phyloP scores from a whole-genome alignment of 768 basidiomycete species.

The Tylopilus vinaceipallidus region DNA sequence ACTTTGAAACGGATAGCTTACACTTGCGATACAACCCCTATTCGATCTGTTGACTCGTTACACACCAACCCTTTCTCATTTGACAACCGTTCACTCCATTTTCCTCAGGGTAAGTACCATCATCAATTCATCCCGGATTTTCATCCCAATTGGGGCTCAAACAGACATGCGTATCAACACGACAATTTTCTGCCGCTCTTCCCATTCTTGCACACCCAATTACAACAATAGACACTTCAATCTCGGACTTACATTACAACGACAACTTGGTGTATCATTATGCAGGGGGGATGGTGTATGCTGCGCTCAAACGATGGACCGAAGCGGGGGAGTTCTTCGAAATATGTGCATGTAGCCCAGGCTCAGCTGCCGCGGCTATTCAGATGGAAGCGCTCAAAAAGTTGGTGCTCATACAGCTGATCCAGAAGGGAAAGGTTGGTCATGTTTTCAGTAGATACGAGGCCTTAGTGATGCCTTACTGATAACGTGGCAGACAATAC shows the following conservation, averaged over 20 bases:
- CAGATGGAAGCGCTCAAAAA: conserved; percentile 91
- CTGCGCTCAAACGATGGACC: conserved; percentile 60
- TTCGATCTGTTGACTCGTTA: conserved; percentile 61
- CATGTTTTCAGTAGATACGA: not conserved
- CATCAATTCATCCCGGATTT: not conserved
- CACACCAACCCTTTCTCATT: conserved; percentile 50
- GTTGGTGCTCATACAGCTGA: conserved; percentile 72
- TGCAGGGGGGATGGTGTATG: conserved; percentile 66
- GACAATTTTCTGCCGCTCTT: conserved; percentile 54
- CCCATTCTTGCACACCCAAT: conserved; percentile 64
- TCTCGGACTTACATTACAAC: conserved; percentile 69
- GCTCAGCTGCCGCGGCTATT: conserved; percentile 55
- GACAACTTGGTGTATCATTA: conserved; percentile 89
- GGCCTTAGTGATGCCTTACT: not conserved
- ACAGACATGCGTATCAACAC: conserved; percentile 57
- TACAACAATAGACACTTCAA: conserved; percentile 54
- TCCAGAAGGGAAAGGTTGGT: conserved; percentile 68
- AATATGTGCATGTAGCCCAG: conserved; percentile 67
- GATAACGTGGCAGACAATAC: conserved; percentile 25
- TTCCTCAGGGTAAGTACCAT: conserved; percentile 54
- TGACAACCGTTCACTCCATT: conserved; percentile 69
- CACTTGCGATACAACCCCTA: conserved; percentile 56
- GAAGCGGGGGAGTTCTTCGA: conserved; percentile 80
- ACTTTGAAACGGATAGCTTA: conserved; percentile 34
- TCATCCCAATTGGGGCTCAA: not conserved